Percentiles rank a stretch among this genome's conserved stretches.
Conservation (phyloP, 208 protist genomes). For the Trypanosoma brucei region DNA sequence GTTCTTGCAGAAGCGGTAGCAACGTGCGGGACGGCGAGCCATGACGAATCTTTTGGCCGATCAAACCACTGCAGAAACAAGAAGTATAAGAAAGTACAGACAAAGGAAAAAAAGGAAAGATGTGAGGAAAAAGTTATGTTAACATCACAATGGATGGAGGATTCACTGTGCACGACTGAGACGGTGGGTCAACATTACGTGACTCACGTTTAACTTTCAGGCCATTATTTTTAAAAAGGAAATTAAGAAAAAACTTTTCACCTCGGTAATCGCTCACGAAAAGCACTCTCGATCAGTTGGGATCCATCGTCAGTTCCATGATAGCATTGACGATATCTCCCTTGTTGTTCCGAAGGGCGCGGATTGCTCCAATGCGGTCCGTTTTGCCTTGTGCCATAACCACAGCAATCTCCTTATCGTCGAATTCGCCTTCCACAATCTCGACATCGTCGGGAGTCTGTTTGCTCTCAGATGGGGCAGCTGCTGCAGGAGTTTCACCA, state of each 20-base stretch:
- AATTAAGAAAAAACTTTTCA: neutral
- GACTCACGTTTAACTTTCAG: too few relatives aligned
- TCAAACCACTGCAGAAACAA: conserved; percentile 18
- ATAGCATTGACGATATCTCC: conserved; percentile 87
- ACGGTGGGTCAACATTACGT: too few relatives aligned
- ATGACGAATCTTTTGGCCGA: conserved; percentile 17
- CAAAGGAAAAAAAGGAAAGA: conserved; percentile 1
- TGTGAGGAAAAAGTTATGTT: neutral
- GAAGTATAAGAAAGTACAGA: conserved; percentile 4
- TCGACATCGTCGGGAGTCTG: conserved; percentile 35
- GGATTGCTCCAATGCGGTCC: conserved; percentile 71
- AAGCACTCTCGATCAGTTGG: neutral
- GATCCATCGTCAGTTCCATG: conserved; percentile 77
- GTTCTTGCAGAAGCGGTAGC: conserved; percentile 62
- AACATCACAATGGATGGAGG: neutral
- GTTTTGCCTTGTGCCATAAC: conserved; percentile 77
- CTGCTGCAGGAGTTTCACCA: neutral
- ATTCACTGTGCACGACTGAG: neutral
- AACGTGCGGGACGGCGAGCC: conserved; percentile 47
- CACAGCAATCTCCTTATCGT: conserved; percentile 45
- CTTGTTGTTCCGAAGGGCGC: conserved; percentile 83
- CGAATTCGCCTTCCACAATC: conserved; percentile 53
- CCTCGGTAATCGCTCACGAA: neutral
- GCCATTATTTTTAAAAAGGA: too few relatives aligned
- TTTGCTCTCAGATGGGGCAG: neutral